phyloP scores from a whole-genome alignment of 2,329 filamentous ascomycete species.

The Pseudodiploospora longispora region DNA sequence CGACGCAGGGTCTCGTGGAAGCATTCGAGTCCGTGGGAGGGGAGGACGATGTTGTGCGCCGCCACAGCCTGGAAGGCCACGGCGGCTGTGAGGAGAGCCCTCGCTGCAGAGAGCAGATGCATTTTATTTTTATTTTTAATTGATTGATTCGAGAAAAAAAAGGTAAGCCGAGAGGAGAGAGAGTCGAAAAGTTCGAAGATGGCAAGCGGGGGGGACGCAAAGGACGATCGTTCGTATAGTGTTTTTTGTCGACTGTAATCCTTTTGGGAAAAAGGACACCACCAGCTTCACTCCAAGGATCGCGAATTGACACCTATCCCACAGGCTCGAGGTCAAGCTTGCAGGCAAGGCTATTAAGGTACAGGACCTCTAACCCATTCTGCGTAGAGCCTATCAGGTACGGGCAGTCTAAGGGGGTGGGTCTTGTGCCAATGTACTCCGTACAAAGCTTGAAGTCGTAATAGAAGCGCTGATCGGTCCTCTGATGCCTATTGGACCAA shows the following conservation, averaged over 20 bases:
- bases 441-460: too few relatives aligned
- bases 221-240: too few relatives aligned
- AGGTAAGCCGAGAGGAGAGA: neutral
- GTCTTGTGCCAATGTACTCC: too few relatives aligned
- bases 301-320: slow-evolving; percentile 12
- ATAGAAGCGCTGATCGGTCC: too few relatives aligned
- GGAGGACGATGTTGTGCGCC: slow-evolving; percentile 94
- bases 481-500: neutral
- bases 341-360: too few relatives aligned
- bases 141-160: neutral
- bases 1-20: slow-evolving; percentile 90
- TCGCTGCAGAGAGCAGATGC: slow-evolving; percentile 30
- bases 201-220: neutral
- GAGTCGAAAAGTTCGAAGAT: neutral
- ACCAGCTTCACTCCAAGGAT: neutral
- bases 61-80: slow-evolving; percentile 48
- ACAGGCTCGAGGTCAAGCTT: neutral
- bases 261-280: neutral
- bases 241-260: too few relatives aligned
- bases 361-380: neutral
- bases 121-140: slow-evolving; percentile 12
- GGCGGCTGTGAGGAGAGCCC: slow-evolving; percentile 33
- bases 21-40: slow-evolving; percentile 89
- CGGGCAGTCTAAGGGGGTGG: too few relatives aligned
- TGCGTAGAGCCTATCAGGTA: neutral